A percentile compares a stretch with the other conserved stretches of the same genome.
Evolutionary conservation across 2,329 filamentous ascomycete species (phyloP).

Genomic region (Phoma sp.): DNA sequence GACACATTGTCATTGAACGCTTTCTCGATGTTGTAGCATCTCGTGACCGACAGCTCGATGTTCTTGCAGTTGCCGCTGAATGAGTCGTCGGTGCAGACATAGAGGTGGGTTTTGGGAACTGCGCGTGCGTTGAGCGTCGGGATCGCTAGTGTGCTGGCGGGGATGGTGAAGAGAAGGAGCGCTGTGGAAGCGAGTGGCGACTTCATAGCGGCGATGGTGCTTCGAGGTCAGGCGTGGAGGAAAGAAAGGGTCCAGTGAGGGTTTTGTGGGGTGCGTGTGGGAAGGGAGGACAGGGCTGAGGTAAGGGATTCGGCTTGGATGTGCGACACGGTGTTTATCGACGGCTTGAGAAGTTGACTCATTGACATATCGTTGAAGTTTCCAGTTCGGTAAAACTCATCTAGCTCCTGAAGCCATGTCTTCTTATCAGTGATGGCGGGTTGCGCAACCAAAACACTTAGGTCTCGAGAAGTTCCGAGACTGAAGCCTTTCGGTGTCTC

Average conservation of each 20-base stretch:
- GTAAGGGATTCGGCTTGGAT: constrained; percentile 5
- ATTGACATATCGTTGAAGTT: not conserved
- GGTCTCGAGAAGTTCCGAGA: too few relatives aligned
- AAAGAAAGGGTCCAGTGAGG: not conserved
- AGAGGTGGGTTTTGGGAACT: constrained; percentile 23
- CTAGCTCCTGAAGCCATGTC: too few relatives aligned
- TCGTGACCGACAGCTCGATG: constrained; percentile 14
- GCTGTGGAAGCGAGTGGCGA: not conserved
- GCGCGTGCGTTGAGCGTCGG: not conserved
- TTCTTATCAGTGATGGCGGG: too few relatives aligned
- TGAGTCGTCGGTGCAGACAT: constrained; percentile 23
- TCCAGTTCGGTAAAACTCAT: not conserved
- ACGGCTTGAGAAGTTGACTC: not conserved
- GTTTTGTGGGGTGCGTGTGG: not conserved
- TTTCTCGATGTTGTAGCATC: constrained; percentile 14
- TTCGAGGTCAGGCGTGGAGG: not conserved
- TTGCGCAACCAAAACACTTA: too few relatives aligned
- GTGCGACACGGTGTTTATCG: constrained; percentile 1
- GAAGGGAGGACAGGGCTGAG: not conserved
- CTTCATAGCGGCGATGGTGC: not conserved
- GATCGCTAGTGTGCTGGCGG: not conserved
- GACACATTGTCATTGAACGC: constrained; percentile 24
- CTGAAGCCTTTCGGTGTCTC: too few relatives aligned
- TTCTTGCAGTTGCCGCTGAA: constrained; percentile 28
- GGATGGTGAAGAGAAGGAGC: not conserved